phyloP scores from a whole-genome alignment of 148 eudicot genomes.

The Nepenthes gracilis region DNA sequence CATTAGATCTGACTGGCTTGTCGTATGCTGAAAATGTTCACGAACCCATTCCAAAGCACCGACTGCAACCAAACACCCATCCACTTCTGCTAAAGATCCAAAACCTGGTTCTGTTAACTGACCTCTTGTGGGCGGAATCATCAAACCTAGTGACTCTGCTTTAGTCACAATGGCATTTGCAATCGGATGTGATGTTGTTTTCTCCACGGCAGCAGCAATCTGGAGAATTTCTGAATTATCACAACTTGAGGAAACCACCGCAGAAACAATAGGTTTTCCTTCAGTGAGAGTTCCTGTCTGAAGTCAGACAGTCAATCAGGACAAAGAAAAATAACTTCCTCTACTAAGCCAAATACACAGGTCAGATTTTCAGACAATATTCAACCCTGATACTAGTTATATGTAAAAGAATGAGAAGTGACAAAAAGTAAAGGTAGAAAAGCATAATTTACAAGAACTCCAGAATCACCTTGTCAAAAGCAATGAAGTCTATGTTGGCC shows the following conservation, averaged over 20 bases:
- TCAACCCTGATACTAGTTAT: neutral
- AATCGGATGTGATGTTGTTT: slow-evolving; percentile 87
- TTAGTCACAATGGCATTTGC: slow-evolving; percentile 74
- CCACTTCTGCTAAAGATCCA: slow-evolving; percentile 90
- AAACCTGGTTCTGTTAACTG: slow-evolving; percentile 90
- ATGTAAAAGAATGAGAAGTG: neutral
- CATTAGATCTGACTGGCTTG: slow-evolving; percentile 27
- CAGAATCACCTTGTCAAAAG: slow-evolving; percentile 70
- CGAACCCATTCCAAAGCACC: slow-evolving; percentile 75
- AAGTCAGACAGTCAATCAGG: slow-evolving; percentile 7
- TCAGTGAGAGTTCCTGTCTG: slow-evolving; percentile 98
- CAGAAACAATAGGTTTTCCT: slow-evolving; percentile 84
- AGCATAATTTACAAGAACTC: neutral
- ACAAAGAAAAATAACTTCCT: neutral
- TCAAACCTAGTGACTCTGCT: slow-evolving; percentile 59
- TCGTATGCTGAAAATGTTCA: slow-evolving; percentile 53
- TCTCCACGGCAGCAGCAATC: slow-evolving; percentile 97
- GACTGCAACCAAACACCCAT: slow-evolving; percentile 83
- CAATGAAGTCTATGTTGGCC: slow-evolving; percentile 56
- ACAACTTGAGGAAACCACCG: slow-evolving; percentile 41
- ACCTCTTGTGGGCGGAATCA: slow-evolving; percentile 54
- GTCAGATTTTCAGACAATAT: too few relatives aligned
- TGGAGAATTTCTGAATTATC: slow-evolving; percentile 55
- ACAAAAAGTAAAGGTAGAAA: neutral
- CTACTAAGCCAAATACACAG: neutral